Evolutionary conservation across 1,284 basidiomycete genomes (phyloP).

Genomic region (Tilletia caries): DNA sequence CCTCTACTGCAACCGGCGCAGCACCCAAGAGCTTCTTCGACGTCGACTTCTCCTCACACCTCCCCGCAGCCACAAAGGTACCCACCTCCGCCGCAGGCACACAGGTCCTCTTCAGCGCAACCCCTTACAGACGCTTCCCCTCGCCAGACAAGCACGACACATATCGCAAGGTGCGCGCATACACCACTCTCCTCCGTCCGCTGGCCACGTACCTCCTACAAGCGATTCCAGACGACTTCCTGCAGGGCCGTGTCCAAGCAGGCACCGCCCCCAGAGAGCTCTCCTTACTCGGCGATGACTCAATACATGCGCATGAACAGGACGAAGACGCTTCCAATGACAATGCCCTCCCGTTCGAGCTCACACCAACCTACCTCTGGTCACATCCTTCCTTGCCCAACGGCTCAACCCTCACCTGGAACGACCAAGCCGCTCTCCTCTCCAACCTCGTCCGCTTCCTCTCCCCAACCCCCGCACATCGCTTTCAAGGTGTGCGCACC

Average conservation of each 20-base stretch:
- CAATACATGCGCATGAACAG: background rate
- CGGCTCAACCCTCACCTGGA: slow-evolving; percentile 60
- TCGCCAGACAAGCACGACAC: background rate
- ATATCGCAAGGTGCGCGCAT: background rate
- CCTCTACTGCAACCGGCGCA: background rate
- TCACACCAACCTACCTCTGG: slow-evolving; percentile 54
- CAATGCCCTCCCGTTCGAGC: slow-evolving; percentile 32
- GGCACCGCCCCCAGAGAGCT: background rate
- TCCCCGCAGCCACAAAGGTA: slow-evolving; percentile 11
- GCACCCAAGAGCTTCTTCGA: slow-evolving; percentile 16
- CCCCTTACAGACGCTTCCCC: slow-evolving; percentile 10
- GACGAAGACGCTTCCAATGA: slow-evolving; percentile 31
- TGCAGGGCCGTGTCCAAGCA: background rate
- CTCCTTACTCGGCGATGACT: slow-evolving; percentile 10
- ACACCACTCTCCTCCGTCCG: slow-evolving; percentile 7
- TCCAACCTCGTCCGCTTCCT: slow-evolving; percentile 48
- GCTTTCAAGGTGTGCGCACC: background rate
- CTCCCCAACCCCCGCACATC: background rate
- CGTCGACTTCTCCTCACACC: slow-evolving; percentile 57
- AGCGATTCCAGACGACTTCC: slow-evolving; percentile 9
- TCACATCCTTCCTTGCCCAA: slow-evolving; percentile 61
- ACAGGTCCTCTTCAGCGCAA: slow-evolving; percentile 29
- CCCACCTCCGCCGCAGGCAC: slow-evolving; percentile 25
- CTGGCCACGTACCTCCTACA: slow-evolving; percentile 16
- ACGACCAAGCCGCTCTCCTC: slow-evolving; percentile 62